Conservation (phyloP, 2,329 filamentous ascomycete genomes). For the Colletotrichum spinosum region DNA sequence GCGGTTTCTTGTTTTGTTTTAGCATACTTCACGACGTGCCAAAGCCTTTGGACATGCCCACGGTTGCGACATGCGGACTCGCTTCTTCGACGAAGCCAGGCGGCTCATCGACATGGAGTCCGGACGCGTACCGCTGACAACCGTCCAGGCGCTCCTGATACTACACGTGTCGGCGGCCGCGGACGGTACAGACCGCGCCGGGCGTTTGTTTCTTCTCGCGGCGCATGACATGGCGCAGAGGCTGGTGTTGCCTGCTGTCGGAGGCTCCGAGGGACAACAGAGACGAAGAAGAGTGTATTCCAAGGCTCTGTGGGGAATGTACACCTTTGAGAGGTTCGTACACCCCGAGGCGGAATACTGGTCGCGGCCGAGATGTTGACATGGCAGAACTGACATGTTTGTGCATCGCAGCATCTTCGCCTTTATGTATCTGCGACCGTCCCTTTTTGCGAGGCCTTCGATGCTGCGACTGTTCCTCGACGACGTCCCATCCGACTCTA, state of each 20-base stretch:
- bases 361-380: no score
- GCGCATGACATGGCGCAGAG: slow-evolving; percentile 39
- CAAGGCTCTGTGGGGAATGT: slow-evolving; percentile 38
- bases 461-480: neutral
- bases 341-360: no score
- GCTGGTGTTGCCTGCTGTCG: neutral
- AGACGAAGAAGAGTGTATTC: slow-evolving; percentile 5
- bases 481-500: neutral
- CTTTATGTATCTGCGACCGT: slow-evolving; percentile 2
- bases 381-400: neutral
- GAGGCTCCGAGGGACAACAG: neutral
- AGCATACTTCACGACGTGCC: slow-evolving; percentile 40
- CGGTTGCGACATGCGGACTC: slow-evolving; percentile 34
- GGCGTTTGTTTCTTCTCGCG: slow-evolving; percentile 40
- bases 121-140: slow-evolving; percentile 38
- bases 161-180: slow-evolving; percentile 38
- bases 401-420: neutral
- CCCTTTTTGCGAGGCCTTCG: neutral
- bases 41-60: slow-evolving; percentile 35
- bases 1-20: neutral
- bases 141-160: slow-evolving; percentile 41
- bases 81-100: slow-evolving; percentile 42
- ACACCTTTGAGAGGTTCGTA: slow-evolving; percentile 39
- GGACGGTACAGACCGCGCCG: slow-evolving; percentile 28
- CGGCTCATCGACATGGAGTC: slow-evolving; percentile 40